Base-by-base conservation (phyloP, 176 grass and related monocot species). In the Musa troglodytarum region DNA sequence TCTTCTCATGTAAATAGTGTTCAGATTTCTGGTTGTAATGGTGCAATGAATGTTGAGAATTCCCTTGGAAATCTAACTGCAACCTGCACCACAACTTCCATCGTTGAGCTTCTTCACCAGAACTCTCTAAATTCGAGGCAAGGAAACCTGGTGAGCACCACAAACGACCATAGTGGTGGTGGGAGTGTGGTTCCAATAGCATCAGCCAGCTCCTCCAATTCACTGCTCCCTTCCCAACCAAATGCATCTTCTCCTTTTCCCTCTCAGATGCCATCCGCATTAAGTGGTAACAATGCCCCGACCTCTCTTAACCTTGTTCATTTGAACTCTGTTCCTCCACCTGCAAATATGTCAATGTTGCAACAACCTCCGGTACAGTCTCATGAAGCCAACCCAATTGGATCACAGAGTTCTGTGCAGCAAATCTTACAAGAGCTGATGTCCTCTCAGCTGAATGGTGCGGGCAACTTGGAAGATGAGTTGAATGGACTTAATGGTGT, bases 391-490 rank as follows among this genome's bases (percentile, higher is more conserved):
- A 74, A 83, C 19, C 81, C 64, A 13, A 62, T 52, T 19, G 81
- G 71, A 21, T 71, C 81, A 10, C 80, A 76, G 50, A 82, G 72
- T 68, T 82, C 80, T 7, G 61, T 82, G 16, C 80, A 69, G 16
- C 72, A 82, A 43, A 82, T 82, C 22, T 76, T 82, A 34, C 80
- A 82, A 26, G 80, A 82, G n/a, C 76, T 82, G 80, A 56, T 82
- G 49, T 29, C 72, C 52, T 82, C 80, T 8, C 80, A 82, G 73
- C 72, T 76, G 9, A 82, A 69, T 52, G 62, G 76, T 17, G 20
- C 29, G 2, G 23, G 21, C 24, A 22, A 65, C 72, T 53, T 65
- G 14, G 72, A 21, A 10, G 53, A 82, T 69, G 71, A 75, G 4
- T 76, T 75, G 65, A 76, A 76, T 62, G 71, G 69, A 29, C 53